Base-by-base conservation (phyloP, 2,329 filamentous ascomycete species). In the Pochonia chlamydosporia region DNA sequence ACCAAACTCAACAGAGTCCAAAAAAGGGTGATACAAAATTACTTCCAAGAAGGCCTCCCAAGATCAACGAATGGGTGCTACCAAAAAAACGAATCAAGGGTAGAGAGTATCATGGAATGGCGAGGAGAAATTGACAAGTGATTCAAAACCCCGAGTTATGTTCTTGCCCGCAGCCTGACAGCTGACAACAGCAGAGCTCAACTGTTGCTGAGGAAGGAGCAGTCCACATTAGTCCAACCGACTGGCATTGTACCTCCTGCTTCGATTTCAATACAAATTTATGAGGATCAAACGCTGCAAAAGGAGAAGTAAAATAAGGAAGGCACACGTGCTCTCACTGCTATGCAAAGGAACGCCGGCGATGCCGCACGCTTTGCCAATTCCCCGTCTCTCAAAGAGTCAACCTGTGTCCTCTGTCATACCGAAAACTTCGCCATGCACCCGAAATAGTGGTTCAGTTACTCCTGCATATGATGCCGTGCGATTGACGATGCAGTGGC, bases 11-110 rank as follows among this genome's bases (percentile, higher is more conserved):
- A 63, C 58, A 53, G n/a, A 44, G 47, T 49, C 53, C 56, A 64
- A 66, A 59, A 63, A 65, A 59, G 50, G 26, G n/a, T 28, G 23
- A 61, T 56, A 54, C 53, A 59, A 57, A 56, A 56, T 52, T 49
- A 60, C 63, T 63, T 66, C 67, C 70, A 73, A 55, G 52, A 52
- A 73, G 67, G 68, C 63, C 25, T 28, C 24, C n/a, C 49, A 39
- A 40, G 24, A 42, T 33, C 41, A 31, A 18, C 14, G 16, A 30
- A 46, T 23, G 25, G 24, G 21, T 37, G 24, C 16, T 20, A 64
- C 63, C 65, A 66, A 70, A 66, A 70, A 67, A 67, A 58, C 24
- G 25, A 26, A 21, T 30, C 39, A 40, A 46, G 64, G 54, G n/a
- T n/a, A n/a, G 56, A 58, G 33, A 18, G 31, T 40, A 40, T 46